Evolutionary conservation across 495 filamentous ascomycete genomes (phyloP), one percentile per base, ranked within the genome.

Genomic region (Talaromyces proteolyticus): DNA sequence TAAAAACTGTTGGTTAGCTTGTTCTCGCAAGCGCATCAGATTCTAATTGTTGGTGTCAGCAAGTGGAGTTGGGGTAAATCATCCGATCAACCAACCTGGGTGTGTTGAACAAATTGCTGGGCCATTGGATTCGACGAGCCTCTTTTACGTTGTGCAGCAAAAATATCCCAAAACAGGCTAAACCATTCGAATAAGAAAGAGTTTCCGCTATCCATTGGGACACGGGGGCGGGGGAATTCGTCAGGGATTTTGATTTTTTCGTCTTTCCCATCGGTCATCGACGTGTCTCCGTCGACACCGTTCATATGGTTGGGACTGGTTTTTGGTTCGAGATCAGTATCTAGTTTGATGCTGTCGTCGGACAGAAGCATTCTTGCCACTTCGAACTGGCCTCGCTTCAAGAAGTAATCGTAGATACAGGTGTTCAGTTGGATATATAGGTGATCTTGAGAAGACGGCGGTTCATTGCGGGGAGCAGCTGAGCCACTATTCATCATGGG

Each of bases 351-450:
- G 12, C 61, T 64, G 39, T 74, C 70, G 49, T 74, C 70, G 42
- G 68, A 67, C 42, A 88, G 65, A 36, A 96, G 70, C 16, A 82
- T 77, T 57, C 85, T 80, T 50, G 93, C 93, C 55, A 84, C 83
- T 45, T 91, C 86, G 57, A 80, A 85, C 75, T 94, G 85, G 46
- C 78, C 77, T 64, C 88, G 85, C 60, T 86, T 86, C 36, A 95
- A 67, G 50, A 98, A 91, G 64, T 97, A 96, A 58, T 96, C 91
- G 74, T 97, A 97, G 52, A 98, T 98, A 63, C 92, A 95, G 2
- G 90, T 95, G 70, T 97, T 94, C 23, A 97, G 82, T 10, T 89
- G 94, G 69, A 91, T 89, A 44, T 97, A 81, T 59, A 72, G 72
- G n/a, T 53, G 53, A 36, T 79, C 74, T 56, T 69, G 70, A 23